A percentile compares a stretch with the other conserved stretches of the same genome.
Evolutionary conservation across 1,139 yeast species (phyloP).

Genomic region (Taphrina deformans): DNA sequence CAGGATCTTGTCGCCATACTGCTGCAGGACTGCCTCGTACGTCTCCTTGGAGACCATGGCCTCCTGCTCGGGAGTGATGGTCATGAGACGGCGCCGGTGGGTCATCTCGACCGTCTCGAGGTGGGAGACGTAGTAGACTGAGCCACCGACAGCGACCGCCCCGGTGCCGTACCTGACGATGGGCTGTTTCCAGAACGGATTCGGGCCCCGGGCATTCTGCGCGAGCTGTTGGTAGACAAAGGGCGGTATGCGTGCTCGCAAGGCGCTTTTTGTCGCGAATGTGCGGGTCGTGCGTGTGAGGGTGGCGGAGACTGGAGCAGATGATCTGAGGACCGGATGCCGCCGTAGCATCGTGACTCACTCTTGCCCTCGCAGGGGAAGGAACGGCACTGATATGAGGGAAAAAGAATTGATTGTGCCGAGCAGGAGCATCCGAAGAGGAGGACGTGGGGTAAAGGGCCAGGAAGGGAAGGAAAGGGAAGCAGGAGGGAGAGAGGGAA

Average conservation of each 20-base stretch:
- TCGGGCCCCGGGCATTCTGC: conserved; percentile 9
- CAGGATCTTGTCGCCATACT: conserved; percentile 45
- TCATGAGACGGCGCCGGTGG: conserved; percentile 67
- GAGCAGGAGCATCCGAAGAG: no score
- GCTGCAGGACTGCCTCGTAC: conserved; percentile 58
- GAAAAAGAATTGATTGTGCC: no score
- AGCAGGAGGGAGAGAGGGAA: no score
- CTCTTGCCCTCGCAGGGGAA: no score
- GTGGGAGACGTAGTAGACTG: conserved; percentile 25
- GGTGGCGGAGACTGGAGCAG: not conserved
- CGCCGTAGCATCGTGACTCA: not conserved
- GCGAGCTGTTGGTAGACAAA: conserved; percentile 22
- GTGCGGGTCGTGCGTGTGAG: not conserved
- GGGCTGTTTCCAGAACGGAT: conserved; percentile 18
- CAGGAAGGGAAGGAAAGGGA: no score
- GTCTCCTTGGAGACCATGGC: conserved; percentile 64
- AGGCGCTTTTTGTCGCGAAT: not conserved
- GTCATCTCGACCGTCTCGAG: conserved; percentile 36
- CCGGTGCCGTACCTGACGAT: conserved; percentile 21
- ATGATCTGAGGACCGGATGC: not conserved
- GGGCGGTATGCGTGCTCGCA: conserved; percentile 22
- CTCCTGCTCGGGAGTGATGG: conserved; percentile 72
- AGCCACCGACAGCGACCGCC: conserved; percentile 23
- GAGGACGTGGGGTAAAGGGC: no score
- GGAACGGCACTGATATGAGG: no score